Conservation (phyloP, 2,329 filamentous ascomycete species). For the Chrysosporium queenslandicum region DNA sequence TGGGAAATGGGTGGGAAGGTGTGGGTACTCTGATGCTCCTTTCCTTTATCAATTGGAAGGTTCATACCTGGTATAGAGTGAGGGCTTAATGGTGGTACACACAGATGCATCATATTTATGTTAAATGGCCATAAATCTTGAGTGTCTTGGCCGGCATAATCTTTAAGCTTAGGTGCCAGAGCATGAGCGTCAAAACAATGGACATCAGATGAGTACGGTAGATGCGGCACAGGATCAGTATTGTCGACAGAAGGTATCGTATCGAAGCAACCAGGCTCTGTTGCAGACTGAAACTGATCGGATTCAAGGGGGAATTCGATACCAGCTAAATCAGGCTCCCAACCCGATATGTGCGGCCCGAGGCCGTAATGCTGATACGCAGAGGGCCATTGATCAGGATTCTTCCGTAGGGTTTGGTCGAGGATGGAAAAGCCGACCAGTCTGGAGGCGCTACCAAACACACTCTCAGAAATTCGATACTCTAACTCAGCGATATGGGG, state of each 20-base stretch:
- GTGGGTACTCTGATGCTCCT: not conserved
- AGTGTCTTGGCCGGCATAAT: not conserved
- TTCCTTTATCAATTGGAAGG: not conserved
- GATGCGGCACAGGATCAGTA: not conserved
- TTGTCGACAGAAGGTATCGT: not conserved
- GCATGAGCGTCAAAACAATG: not conserved
- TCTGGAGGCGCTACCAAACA: not conserved
- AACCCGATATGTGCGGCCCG: not conserved
- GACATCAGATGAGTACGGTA: not conserved
- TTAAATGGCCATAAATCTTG: not conserved
- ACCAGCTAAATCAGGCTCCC: not conserved
- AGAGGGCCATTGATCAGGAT: not conserved
- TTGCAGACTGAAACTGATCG: not conserved
- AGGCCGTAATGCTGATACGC: not conserved
- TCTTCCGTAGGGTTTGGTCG: not conserved
- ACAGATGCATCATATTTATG: not conserved
- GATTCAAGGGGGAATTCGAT: not conserved
- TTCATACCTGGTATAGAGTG: not conserved
- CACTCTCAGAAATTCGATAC: slow-evolving; percentile 1
- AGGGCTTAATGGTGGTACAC: not conserved
- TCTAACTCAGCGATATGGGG: not conserved
- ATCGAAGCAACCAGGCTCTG: not conserved
- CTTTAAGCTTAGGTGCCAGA: not conserved
- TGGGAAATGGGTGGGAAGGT: not conserved
- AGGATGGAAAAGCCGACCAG: not conserved